phyloP scores from a whole-genome alignment of 768 basidiomycete genomes.

The Fomitopsis serialis region DNA sequence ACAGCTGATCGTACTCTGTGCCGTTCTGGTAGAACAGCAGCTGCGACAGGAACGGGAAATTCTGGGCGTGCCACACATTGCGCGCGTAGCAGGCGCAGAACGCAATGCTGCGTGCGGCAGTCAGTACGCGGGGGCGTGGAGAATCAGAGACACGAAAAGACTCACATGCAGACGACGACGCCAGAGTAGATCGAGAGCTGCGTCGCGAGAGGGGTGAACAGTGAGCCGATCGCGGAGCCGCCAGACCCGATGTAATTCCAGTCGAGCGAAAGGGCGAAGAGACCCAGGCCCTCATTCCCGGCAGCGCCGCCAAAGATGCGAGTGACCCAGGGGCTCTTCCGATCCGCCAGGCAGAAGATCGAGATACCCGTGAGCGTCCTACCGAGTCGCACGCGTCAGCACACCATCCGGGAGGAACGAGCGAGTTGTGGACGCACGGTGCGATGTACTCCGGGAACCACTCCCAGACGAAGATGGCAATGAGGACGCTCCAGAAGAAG shows the following conservation, averaged over 20 bases:
- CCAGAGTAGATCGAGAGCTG: slow-evolving; percentile 22
- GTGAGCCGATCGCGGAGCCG: slow-evolving; percentile 32
- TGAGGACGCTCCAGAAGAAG: slow-evolving; percentile 35
- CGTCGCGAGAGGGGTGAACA: slow-evolving; percentile 31
- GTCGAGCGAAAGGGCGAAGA: slow-evolving; percentile 54
- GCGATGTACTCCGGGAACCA: slow-evolving; percentile 30
- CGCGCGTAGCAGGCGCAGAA: slow-evolving; percentile 27
- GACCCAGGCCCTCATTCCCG: slow-evolving; percentile 52
- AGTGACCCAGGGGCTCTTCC: slow-evolving; percentile 19
- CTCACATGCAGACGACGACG: slow-evolving; percentile 23
- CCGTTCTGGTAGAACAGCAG: slow-evolving; percentile 19
- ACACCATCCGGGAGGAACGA: background rate
- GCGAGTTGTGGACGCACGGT: slow-evolving; percentile 16
- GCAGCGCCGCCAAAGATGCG: slow-evolving; percentile 32
- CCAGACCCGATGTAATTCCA: slow-evolving; percentile 51
- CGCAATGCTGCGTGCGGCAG: slow-evolving; percentile 21
- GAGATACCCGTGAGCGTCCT: slow-evolving; percentile 27
- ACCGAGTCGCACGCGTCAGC: slow-evolving; percentile 33
- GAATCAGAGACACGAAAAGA: too few relatives aligned
- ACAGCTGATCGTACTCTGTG: slow-evolving; percentile 33
- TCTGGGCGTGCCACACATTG: slow-evolving; percentile 53
- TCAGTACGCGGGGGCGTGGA: too few relatives aligned
- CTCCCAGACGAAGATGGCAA: slow-evolving; percentile 27
- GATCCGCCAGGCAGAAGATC: slow-evolving; percentile 32
- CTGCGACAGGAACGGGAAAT: slow-evolving; percentile 49